Conservation (phyloP, 108 stramenopile genomes). For the Nitzschia sp. region DNA sequence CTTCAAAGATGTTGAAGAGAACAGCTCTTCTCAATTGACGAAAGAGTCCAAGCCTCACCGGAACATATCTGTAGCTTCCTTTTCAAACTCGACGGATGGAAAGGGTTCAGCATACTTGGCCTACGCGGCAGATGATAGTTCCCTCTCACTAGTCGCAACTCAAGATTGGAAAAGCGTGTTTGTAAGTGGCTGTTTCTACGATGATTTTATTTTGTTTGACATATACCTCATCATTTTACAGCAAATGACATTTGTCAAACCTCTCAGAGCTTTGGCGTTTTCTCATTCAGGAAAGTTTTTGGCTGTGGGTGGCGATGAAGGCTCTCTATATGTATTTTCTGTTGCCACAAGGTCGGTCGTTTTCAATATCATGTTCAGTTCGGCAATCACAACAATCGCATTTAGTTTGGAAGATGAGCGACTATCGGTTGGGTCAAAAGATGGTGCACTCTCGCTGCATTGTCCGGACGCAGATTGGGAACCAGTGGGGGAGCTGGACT, state of each 20-base stretch:
- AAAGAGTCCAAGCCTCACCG: slow-evolving; percentile 16
- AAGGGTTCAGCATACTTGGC: slow-evolving; percentile 36
- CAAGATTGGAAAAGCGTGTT: slow-evolving; percentile 37
- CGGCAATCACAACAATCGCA: slow-evolving; percentile 29
- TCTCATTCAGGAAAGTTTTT: slow-evolving; percentile 43
- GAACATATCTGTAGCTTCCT: slow-evolving; percentile 30
- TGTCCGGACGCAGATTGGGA: slow-evolving; percentile 30
- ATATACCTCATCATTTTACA: not conserved
- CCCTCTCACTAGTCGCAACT: slow-evolving; percentile 35
- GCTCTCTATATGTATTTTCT: slow-evolving; percentile 34
- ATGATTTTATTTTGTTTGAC: not conserved
- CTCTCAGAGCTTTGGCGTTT: slow-evolving; percentile 37
- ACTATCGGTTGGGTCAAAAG: slow-evolving; percentile 29
- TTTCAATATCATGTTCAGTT: slow-evolving; percentile 31
- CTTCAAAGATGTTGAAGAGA: slow-evolving; percentile 33
- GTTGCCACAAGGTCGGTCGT: slow-evolving; percentile 35
- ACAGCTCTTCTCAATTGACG: not conserved
- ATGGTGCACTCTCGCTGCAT: slow-evolving; percentile 36
- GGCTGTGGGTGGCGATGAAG: slow-evolving; percentile 42
- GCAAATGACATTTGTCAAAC: slow-evolving; percentile 43
- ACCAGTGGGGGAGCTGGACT: slow-evolving; percentile 37
- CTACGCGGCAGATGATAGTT: slow-evolving; percentile 36
- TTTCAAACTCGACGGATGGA: slow-evolving; percentile 31
- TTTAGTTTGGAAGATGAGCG: slow-evolving; percentile 43
- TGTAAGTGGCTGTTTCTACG: slow-evolving; percentile 15